Base-by-base conservation (phyloP, 345 rosid genomes). In the Fremontodendron californicum region DNA sequence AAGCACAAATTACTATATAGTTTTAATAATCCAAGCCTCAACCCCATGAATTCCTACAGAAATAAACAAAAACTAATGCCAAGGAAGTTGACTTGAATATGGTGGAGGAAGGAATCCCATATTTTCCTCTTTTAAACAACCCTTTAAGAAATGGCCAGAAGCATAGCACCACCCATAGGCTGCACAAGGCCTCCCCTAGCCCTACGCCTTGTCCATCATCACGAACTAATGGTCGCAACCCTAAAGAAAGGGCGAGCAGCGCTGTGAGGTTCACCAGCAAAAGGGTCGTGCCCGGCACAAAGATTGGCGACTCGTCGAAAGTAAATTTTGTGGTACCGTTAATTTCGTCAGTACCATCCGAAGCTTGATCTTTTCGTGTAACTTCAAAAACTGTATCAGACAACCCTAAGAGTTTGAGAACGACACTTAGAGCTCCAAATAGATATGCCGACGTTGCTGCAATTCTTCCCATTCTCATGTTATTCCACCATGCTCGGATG, bases 91-190 rank as follows among this genome's bases (percentile, higher is more conserved):
- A 88, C 77, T 86, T 89, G 71, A 64, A 80, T 2, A 89, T 82
- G 9, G 90, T 94, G 10, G 90, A 60, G 6, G 64, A 48, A 2
- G 97, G 94, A 52, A 92, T 87, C 23, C 96, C 91, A 82, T 81
- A 81, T 73, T 88, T 88, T 19, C 90, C 94, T 66, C 73, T 90
- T 10, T 78, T 63, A 78, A 88, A 82, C 75, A 92, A 43, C 16
- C 94, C 94, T 52, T 78, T 86, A 0, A 88, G 39, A 78, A 90
- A 88, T 15, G 90, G 86, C 81, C 71, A 72, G 66, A 89, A 90
- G 77, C 81, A 83, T 1, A 79, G 4, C 64, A 89, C 70, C 81
- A 85, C 84, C 84, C 83, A 62, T 11, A 83, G 10, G 71, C 90
- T 80, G 15, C 77, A 81, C 33, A 83, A 25, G 19, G 73, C 70